These are phyloP conservation scores for Phytophthora tentaculata DNA, from an alignment of 352 stramenopile species.

Conservation along the genomic window DNA sequence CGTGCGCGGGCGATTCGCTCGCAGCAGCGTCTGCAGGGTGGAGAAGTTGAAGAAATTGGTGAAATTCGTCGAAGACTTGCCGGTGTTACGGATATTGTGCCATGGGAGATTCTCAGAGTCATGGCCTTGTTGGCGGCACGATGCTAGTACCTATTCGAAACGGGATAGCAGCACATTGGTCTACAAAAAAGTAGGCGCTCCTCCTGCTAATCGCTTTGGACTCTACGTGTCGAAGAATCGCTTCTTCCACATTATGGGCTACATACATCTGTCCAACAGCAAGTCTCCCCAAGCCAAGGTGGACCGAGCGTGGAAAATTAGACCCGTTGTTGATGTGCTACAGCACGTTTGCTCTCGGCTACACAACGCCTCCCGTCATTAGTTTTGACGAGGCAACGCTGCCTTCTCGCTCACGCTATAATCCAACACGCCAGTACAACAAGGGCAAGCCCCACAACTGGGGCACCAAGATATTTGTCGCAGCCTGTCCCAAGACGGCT, in stretches of 20 bases:
- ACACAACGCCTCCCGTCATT: neutral
- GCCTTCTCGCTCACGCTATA: no score
- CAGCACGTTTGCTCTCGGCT: neutral
- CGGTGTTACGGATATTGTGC: neutral
- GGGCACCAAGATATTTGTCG: conserved; percentile 8
- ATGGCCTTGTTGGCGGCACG: neutral
- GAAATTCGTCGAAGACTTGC: neutral
- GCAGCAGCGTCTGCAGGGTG: neutral
- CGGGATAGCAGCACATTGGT: no score
- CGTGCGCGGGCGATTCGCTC: neutral
- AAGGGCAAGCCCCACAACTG: conserved; percentile 7
- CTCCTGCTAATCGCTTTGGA: neutral
- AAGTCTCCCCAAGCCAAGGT: neutral
- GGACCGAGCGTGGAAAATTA: neutral
- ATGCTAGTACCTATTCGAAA: neutral
- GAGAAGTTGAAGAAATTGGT: neutral
- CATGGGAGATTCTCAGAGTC: neutral
- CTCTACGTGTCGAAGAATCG: neutral
- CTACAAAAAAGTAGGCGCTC: neutral
- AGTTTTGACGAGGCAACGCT: no score
- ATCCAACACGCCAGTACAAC: no score
- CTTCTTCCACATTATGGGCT: no score
- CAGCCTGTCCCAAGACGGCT: neutral
- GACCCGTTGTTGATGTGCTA: no score
- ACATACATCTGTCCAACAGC: neutral